Base-by-base conservation (phyloP, 2,329 filamentous ascomycete species). In the Ophiocordyceps unilateralis region DNA sequence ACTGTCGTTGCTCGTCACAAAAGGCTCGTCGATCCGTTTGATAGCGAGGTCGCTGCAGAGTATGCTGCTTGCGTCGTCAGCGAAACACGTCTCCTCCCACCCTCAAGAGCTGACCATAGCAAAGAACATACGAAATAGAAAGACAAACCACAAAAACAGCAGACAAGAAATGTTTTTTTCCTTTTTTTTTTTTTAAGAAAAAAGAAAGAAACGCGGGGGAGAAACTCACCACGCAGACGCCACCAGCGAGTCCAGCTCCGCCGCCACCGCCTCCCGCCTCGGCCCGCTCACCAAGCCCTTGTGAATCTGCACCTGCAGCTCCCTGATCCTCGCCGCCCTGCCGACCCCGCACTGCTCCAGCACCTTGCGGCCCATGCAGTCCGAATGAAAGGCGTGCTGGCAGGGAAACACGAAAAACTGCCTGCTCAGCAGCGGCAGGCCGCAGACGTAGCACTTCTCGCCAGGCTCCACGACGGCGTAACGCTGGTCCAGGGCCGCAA, bases 391-490 rank as follows among this genome's bases (percentile, higher is more conserved):
- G 4, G 88, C 84, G 62, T 98, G 91, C 66, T 98, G 91, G 60
- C 91, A 98, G 0, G 91, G 91, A 51, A 98, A 98, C 17, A 98
- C 91, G 52, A 96, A 98, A 63, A 98, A 98, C 54, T 95, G 88
- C 43, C 88, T 68, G 55, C 83, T 88, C 15, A 98, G 70, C 43
- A 98, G 65, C 10, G 91, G 91, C 44, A 96, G 63, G 0, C 79
- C 76, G 56, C 91, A 98, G 2, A 82, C 76, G 64, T 89, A 93
- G 61, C 91, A 98, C 57, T 85, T 81, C 67, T 98, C 91, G 0
- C 91, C 91, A 0, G 91, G 89, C 58, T 95, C 88, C 7, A 98
- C 91, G 48, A 98, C 93, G 1, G 89, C 91, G 56, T 96, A 98
- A 4, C 91, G 78, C 47, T 82, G 77, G 56, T 93, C 87, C 3